These are phyloP conservation scores for Phytophthora aleatoria DNA, from an alignment of 352 stramenopile species.

Conservation along the genomic window DNA sequence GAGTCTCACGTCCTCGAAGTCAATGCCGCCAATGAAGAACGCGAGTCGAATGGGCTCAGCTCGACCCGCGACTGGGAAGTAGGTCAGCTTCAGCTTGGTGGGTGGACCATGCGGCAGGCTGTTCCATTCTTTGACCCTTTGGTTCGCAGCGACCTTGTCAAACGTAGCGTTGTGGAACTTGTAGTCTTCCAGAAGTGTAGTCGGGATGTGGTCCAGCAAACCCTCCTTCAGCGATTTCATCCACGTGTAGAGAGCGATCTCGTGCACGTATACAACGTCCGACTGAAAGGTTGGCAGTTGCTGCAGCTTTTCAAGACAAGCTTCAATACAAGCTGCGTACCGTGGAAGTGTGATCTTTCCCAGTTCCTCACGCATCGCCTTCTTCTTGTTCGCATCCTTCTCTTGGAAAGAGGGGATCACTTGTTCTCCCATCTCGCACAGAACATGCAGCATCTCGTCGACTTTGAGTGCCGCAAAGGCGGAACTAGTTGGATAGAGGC, in stretches of 20 bases:
- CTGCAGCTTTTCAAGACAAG: constrained; percentile 36
- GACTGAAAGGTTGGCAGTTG: constrained; percentile 42
- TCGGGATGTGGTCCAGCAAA: constrained; percentile 45
- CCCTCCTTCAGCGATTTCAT: constrained; percentile 32
- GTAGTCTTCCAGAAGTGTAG: constrained; percentile 37
- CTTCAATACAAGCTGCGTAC: constrained; percentile 36
- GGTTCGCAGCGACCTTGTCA: constrained; percentile 35
- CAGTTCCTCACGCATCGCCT: constrained; percentile 37
- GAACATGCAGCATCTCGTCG: constrained; percentile 54
- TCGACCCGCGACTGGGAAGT: constrained; percentile 47
- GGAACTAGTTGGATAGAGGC: constrained; percentile 54
- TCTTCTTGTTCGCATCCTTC: constrained; percentile 45
- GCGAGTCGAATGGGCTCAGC: constrained; percentile 57
- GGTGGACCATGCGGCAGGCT: constrained; percentile 18
- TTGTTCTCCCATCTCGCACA: constrained; percentile 40
- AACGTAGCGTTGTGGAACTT: constrained; percentile 31
- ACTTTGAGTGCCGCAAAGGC: constrained; percentile 47
- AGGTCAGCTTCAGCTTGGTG: constrained; percentile 50
- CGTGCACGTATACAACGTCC: constrained; percentile 36
- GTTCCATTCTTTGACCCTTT: constrained; percentile 42
- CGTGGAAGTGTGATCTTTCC: constrained; percentile 29
- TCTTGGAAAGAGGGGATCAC: constrained; percentile 36
- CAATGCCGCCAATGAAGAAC: constrained; percentile 49
- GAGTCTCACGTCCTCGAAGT: constrained; percentile 56
- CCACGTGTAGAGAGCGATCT: constrained; percentile 39